Percentiles rank a stretch among this genome's conserved stretches.
Conservation (phyloP, 306 rosid species). For the Coriaria nepalensis region DNA sequence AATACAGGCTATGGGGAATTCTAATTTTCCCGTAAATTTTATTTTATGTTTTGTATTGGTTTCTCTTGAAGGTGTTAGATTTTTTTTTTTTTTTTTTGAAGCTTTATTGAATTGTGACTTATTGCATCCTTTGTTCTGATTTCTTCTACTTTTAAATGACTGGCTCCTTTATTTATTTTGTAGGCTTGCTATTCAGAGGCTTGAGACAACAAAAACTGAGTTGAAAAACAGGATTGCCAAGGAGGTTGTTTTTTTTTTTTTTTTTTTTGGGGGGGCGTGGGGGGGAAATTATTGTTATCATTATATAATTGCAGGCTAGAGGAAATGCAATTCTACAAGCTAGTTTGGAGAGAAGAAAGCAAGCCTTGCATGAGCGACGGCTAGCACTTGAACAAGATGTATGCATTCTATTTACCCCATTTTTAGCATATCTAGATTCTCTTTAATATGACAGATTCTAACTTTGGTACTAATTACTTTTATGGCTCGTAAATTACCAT, state of each 20-base stretch:
- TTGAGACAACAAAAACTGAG: constrained; percentile 83
- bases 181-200: constrained; percentile 95
- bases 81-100: neutral
- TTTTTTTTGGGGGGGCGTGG: no score
- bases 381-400: constrained; percentile 99
- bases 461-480: neutral
- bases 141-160: no score
- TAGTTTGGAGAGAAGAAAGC: constrained; percentile 98
- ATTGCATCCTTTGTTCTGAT: no score
- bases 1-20: constrained; percentile 1
- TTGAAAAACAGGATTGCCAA: constrained; percentile 92
- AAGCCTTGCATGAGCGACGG: constrained; percentile 97
- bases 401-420: constrained; percentile 12
- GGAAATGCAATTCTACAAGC: constrained; percentile 99
- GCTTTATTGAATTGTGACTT: no score
- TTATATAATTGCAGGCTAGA: constrained; percentile 48
- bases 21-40: neutral
- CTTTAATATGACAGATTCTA: neutral
- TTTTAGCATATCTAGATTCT: neutral
- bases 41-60: neutral
- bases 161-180: constrained; percentile 2
- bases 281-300: no score
- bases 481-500: constrained; percentile 20
- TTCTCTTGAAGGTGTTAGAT: neutral
- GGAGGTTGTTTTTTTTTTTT: constrained; percentile 80